Percentiles rank a stretch among this genome's conserved stretches.
phyloP scores from a whole-genome alignment of 768 basidiomycete genomes.

The Boletus sp. region DNA sequence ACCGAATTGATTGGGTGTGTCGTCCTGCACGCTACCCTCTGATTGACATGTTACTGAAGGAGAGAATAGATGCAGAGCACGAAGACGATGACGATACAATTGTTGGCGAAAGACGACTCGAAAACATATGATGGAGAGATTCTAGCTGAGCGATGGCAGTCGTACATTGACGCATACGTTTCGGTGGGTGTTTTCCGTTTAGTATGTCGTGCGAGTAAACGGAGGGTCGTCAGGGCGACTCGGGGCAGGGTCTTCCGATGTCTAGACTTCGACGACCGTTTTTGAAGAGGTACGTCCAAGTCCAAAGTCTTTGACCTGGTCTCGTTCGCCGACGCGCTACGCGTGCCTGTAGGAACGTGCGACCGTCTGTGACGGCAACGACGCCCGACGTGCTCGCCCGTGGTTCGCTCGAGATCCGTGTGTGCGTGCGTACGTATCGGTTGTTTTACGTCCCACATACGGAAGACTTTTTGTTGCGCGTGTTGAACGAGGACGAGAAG shows the following conservation, averaged over 20 bases:
- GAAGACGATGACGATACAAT: slow-evolving; percentile 67
- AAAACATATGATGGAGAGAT: slow-evolving; percentile 75
- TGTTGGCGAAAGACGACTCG: slow-evolving; percentile 78
- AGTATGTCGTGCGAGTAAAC: neutral
- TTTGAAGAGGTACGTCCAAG: slow-evolving; percentile 53
- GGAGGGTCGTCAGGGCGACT: slow-evolving; percentile 44
- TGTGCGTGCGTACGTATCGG: slow-evolving; percentile 50
- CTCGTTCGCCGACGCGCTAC: neutral
- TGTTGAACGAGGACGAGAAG: slow-evolving; percentile 9
- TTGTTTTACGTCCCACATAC: slow-evolving; percentile 28
- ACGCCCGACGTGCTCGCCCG: slow-evolving; percentile 47
- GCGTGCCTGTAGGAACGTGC: slow-evolving; percentile 19
- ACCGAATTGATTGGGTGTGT: slow-evolving; percentile 78
- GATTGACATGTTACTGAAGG: neutral
- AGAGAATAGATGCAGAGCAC: slow-evolving; percentile 56
- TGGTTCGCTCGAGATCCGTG: slow-evolving; percentile 75
- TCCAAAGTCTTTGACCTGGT: neutral
- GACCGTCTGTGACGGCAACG: slow-evolving; percentile 15
- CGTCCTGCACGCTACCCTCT: neutral
- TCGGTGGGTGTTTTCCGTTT: slow-evolving; percentile 42
- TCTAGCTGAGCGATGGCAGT: slow-evolving; percentile 74
- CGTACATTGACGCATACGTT: slow-evolving; percentile 75
- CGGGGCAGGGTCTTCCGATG: slow-evolving; percentile 52
- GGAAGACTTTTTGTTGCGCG: slow-evolving; percentile 22
- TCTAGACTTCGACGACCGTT: slow-evolving; percentile 56